phyloP scores from a whole-genome alignment of 2,329 filamentous ascomycete species.

The Stachybotrys chlorohalonatus region DNA sequence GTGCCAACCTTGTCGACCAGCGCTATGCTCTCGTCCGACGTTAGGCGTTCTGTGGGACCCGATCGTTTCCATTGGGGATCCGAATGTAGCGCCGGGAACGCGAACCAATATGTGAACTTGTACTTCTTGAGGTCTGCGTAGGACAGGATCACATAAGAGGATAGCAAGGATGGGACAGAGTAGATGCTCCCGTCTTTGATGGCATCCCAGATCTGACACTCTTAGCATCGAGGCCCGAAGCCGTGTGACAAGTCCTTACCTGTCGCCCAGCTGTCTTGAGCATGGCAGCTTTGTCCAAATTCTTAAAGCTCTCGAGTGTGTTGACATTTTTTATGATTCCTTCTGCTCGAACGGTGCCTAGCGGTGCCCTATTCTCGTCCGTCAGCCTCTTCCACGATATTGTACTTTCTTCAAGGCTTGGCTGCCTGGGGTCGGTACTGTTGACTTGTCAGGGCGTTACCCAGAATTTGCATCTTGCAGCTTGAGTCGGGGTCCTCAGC shows the following conservation, averaged over 20 bases:
- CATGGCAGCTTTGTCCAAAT: slow-evolving; percentile 68
- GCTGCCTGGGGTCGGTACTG: slow-evolving; percentile 49
- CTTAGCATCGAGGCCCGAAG: slow-evolving; percentile 6
- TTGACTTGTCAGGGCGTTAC: slow-evolving; percentile 73
- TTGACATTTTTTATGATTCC: slow-evolving; percentile 95
- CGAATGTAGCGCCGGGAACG: slow-evolving; percentile 86
- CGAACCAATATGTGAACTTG: slow-evolving; percentile 97
- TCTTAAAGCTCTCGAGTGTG: slow-evolving; percentile 87
- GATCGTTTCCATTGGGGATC: slow-evolving; percentile 70
- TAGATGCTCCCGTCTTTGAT: slow-evolving; percentile 96
- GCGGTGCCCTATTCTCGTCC: slow-evolving; percentile 47
- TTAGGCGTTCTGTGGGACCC: slow-evolving; percentile 46
- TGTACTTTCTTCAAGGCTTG: slow-evolving; percentile 9
- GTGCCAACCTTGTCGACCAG: slow-evolving; percentile 79
- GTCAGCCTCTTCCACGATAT: slow-evolving; percentile 4
- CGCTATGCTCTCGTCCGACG: slow-evolving; percentile 60
- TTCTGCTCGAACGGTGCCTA: slow-evolving; percentile 71
- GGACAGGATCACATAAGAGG: slow-evolving; percentile 81
- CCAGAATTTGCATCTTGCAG: slow-evolving; percentile 83
- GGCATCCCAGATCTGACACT: slow-evolving; percentile 82
- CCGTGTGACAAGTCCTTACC: slow-evolving; percentile 35
- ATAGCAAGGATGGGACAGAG: slow-evolving; percentile 82
- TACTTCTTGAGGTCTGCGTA: slow-evolving; percentile 97
- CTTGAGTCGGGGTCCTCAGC: slow-evolving; percentile 65
- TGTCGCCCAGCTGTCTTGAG: slow-evolving; percentile 71